Base-by-base conservation (phyloP, 2,329 filamentous ascomycete genomes). In the Fusarium palustre region DNA sequence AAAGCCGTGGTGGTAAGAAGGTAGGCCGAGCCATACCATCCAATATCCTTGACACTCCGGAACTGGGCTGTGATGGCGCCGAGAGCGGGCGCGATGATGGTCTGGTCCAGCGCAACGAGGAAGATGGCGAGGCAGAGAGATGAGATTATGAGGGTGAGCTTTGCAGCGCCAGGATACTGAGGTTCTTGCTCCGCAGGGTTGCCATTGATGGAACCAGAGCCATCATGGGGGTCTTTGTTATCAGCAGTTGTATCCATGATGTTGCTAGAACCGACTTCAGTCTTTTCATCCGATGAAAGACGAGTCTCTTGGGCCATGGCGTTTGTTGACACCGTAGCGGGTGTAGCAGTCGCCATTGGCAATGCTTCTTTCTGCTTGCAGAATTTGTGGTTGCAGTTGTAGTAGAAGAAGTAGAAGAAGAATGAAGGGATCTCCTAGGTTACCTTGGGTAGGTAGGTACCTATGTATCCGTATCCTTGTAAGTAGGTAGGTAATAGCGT, bases 1-100 rank as follows among this genome's bases (percentile, higher is more conserved):
- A 86, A 78, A 15, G 84, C 82, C 30, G 83, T 83, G 39, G 81
- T 82, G 24, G 82, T 84, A 45, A 86, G 80, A 7, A 86, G 77
- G 66, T 85, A 86, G 4, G 82, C 67, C 13, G 83, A 80, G 66
- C 83, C 84, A 74, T 86, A 85, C 83, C 83, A 89, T 64, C 86
- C 79, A 65, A 85, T 84, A 57, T 85, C 84, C 67, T 80, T 80
- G 36, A 83, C 79, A 49, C 79, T 82, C 43, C 71, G 60, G 53
- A 81, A 85, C 48, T 84, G 76, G 1, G 76, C 76, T 0, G 84
- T 85, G 67, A 87, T 87, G 71, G 84, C 82, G 22, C 84, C 83
- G 20, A 86, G 79, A 2, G 85, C 85, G 16, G 85, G 84, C 8
- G 83, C 83, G 64, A 86, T 84, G 64, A 85, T 85, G 47, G 84